Conservation (phyloP, 2,329 filamentous ascomycete genomes). For the Elsinoe arachidis region DNA sequence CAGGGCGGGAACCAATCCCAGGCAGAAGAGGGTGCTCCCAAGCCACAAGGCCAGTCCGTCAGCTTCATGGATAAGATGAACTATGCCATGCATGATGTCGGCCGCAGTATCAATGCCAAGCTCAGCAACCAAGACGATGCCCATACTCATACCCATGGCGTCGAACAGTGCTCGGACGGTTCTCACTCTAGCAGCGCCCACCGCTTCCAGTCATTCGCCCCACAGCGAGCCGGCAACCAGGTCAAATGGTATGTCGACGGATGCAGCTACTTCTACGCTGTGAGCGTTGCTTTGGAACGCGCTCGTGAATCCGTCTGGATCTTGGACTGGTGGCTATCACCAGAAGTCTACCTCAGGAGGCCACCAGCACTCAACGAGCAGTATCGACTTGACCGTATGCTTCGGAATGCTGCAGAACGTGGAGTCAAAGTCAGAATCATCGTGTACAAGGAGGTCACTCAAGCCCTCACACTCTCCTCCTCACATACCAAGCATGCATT, state of each 20-base stretch:
- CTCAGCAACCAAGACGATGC: slow-evolving; percentile 37
- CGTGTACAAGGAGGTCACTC: slow-evolving; percentile 85
- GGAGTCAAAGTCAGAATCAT: slow-evolving; percentile 80
- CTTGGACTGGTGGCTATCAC: slow-evolving; percentile 82
- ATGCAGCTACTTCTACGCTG: slow-evolving; percentile 76
- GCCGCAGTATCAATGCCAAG: slow-evolving; percentile 43
- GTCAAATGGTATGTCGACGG: slow-evolving; percentile 89
- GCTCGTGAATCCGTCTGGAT: slow-evolving; percentile 75
- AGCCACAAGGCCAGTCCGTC: slow-evolving; percentile 16
- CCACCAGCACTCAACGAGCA: slow-evolving; percentile 73
- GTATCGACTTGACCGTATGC: slow-evolving; percentile 76
- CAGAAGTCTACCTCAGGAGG: slow-evolving; percentile 77
- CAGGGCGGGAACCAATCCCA: neutral
- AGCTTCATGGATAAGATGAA: slow-evolving; percentile 48
- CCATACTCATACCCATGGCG: slow-evolving; percentile 41
- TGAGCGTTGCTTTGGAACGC: slow-evolving; percentile 68
- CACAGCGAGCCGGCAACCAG: slow-evolving; percentile 59
- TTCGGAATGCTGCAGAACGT: slow-evolving; percentile 70
- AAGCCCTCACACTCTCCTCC: slow-evolving; percentile 65
- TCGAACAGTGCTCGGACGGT: slow-evolving; percentile 28
- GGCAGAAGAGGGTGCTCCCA: neutral
- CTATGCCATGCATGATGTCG: slow-evolving; percentile 42
- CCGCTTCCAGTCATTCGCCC: slow-evolving; percentile 58
- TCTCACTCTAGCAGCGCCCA: slow-evolving; percentile 38
- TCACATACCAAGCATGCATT: slow-evolving; percentile 72